Conservation (phyloP, 2,329 filamentous ascomycete species). For the Xylaria sp. region DNA sequence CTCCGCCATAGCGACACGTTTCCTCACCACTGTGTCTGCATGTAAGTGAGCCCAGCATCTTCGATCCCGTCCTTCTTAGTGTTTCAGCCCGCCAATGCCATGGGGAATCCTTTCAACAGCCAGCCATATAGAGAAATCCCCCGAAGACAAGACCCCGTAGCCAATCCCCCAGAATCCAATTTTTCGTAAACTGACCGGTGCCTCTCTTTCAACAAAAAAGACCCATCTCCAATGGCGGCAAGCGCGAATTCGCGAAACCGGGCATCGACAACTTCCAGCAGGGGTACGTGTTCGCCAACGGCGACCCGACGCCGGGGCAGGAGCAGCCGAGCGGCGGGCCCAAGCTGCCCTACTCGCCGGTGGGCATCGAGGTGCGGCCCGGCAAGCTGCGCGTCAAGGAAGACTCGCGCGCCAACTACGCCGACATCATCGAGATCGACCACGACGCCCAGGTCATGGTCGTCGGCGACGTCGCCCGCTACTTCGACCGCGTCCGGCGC, state of each 20-base stretch:
- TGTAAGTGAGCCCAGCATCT: conserved; percentile 34
- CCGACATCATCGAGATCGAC: conserved; percentile 41
- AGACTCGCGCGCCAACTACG: conserved; percentile 42
- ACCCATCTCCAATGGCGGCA: conserved; percentile 40
- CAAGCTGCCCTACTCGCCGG: conserved; percentile 39
- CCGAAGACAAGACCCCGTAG: background rate
- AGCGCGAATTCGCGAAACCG: conserved; percentile 42
- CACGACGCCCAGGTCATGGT: conserved; percentile 42
- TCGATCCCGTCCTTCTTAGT: conserved; percentile 1
- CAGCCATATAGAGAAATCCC: background rate
- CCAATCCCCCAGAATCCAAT: background rate
- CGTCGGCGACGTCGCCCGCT: conserved; percentile 40
- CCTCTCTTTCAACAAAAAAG: too few relatives aligned
- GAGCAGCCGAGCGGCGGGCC: conserved; percentile 33
- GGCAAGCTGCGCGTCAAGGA: conserved; percentile 40
- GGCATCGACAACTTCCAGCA: conserved; percentile 42
- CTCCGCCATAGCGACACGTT: conserved; percentile 42
- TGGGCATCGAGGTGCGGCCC: conserved; percentile 39
- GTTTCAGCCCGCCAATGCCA: conserved; percentile 9
- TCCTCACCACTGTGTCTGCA: conserved; percentile 41
- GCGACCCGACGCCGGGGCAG: conserved; percentile 36
- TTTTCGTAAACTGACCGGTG: conserved; percentile 22
- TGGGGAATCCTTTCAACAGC: background rate
- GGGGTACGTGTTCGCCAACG: conserved; percentile 40
- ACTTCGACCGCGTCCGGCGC: conserved; percentile 41